Base-by-base conservation (phyloP, 2,329 filamentous ascomycete genomes). In the Zasmidium citrigriseum region DNA sequence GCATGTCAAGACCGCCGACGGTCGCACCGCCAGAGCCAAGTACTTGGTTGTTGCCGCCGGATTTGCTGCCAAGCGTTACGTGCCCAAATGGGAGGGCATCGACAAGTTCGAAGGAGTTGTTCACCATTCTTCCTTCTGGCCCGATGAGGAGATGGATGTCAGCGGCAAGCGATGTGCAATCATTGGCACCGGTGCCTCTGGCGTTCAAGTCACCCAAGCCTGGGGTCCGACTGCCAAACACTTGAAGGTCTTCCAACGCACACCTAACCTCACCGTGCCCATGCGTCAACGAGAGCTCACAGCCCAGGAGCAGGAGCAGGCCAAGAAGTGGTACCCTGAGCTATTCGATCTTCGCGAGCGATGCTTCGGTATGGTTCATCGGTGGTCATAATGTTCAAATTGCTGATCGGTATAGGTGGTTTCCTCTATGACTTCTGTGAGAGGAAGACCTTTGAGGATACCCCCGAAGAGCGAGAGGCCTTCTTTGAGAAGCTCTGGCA, bases 401-500 rank as follows among this genome's bases (percentile, higher is more conserved):
- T n/a, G n/a, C n/a, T n/a, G n/a, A n/a, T n/a, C n/a, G n/a, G n/a
- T n/a, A n/a, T n/a, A n/a, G n/a, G 77, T 1, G 86, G 86, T 0
- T 86, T 89, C 68, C 70, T 77, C 2, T 88, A 84, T 59, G 81
- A 83, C 62, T 83, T 79, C 65, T 61, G 73, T 2, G 76, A 85
- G 64, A 80, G 79, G 58, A 79, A 81, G 47, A 84, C 83, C 0
- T 83, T 78, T 46, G 76, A 79, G 12, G 77, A 78, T 10, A 64
- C 63, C 1, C 70, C 74, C 0, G 75, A 78, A 57, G 72, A 77
- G 54, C 73, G 77, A 1, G 77, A 80, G 59, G 71, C 67, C 1
- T 65, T 62, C 55, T 52, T 57, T 22, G 55, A 64, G 60, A 62
- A 59, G 54, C 44, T 64, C 2, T 64, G 60, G 62, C 46, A 55